These are phyloP conservation scores for Diplocarpon mali DNA, from an alignment of 2,329 filamentous ascomycete species.

Conservation along the genomic window DNA sequence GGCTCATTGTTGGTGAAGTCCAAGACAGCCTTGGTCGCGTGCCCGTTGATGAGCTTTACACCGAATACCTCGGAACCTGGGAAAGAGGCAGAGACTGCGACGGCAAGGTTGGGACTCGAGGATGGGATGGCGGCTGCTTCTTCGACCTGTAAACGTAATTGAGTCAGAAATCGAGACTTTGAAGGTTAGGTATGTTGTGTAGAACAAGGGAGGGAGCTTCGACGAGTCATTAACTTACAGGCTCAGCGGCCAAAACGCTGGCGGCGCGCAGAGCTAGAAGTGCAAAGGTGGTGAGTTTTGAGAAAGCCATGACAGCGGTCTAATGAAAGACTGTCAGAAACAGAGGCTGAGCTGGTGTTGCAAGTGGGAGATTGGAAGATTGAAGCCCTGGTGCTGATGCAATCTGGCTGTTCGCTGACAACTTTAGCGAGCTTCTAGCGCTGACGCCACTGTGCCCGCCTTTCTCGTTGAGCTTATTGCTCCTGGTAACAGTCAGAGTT, in stretches of 20 bases:
- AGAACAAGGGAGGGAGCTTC: not conserved
- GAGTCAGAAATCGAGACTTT: not conserved
- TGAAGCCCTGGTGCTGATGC: not conserved
- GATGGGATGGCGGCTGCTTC: constrained; percentile 19
- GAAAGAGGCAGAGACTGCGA: constrained; percentile 53
- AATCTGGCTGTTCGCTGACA: constrained; percentile 4
- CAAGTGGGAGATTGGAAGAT: not conserved
- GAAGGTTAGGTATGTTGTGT: not conserved
- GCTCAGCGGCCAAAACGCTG: constrained; percentile 47
- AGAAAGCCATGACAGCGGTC: constrained; percentile 52
- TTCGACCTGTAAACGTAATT: constrained; percentile 15
- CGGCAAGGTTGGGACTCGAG: constrained; percentile 41
- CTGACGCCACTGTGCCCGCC: not conserved
- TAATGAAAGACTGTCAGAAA: constrained; percentile 8
- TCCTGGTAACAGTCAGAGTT: too few relatives aligned
- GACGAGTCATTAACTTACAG: constrained; percentile 36
- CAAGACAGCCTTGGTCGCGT: constrained; percentile 70
- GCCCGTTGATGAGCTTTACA: constrained; percentile 89
- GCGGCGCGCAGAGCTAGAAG: constrained; percentile 60
- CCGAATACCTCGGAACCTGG: constrained; percentile 68
- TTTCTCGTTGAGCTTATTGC: not conserved
- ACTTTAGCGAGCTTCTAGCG: constrained; percentile 3
- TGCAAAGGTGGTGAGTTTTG: constrained; percentile 61
- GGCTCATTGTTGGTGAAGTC: constrained; percentile 78
- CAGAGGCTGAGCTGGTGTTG: not conserved